Conservation (phyloP, 805 yeast genomes). For the Kodamaea lidongshanica region DNA sequence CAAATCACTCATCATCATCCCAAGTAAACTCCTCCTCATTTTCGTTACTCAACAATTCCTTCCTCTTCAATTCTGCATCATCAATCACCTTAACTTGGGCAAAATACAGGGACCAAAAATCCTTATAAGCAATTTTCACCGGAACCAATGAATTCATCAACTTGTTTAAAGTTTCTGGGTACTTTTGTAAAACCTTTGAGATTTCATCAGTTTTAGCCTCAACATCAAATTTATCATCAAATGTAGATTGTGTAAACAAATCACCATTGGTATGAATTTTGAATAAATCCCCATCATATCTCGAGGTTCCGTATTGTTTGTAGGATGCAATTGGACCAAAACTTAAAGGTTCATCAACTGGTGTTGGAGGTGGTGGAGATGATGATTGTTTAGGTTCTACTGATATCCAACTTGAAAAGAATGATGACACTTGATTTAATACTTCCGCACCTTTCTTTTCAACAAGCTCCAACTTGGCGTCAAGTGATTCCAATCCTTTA, state of each 20-base stretch:
- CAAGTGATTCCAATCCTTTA: conserved; percentile 49
- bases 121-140: conserved; percentile 45
- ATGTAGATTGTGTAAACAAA: conserved; percentile 15
- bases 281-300: conserved; percentile 35
- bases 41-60: conserved; percentile 46
- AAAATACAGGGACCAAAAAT: conserved; percentile 75
- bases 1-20: conserved; percentile 49
- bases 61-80: conserved; percentile 60
- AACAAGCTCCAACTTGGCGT: conserved; percentile 60
- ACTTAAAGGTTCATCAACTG: conserved; percentile 15
- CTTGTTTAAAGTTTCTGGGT: conserved; percentile 43
- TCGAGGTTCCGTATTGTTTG: conserved; percentile 29
- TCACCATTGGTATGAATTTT: conserved; percentile 34
- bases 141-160: conserved; percentile 67
- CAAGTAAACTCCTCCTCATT: conserved; percentile 49
- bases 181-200: conserved; percentile 39
- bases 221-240: conserved; percentile 30
- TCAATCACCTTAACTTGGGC: conserved; percentile 46
- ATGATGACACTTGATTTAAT: conserved; percentile 44
- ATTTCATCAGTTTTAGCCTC: conserved; percentile 48
- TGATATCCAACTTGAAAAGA: conserved; percentile 38
- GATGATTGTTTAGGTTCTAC: conserved; percentile 16
- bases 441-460: conserved; percentile 65
- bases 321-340: conserved; percentile 15
- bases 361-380: conserved; percentile 7